Evolutionary conservation across 1,284 basidiomycete species (phyloP), one percentile per base, ranked within the genome.

Genomic region (Melampsora americana): DNA sequence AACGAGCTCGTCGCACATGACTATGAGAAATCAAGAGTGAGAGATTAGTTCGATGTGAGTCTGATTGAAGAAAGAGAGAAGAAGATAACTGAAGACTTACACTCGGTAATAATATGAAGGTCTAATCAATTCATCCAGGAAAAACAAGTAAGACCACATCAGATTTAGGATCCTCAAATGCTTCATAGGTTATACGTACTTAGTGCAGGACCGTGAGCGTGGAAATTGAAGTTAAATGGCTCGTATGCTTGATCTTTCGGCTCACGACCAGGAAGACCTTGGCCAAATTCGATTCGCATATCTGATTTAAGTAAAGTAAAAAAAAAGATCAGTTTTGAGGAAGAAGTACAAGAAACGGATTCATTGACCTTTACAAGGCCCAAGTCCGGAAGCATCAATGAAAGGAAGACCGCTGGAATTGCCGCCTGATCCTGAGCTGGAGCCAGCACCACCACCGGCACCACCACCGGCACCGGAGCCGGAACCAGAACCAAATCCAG

Each of bases 211-310:
- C 26, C 28, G 12, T 71, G 69, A 14, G 7, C 1, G 28, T 61
- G 61, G n/a, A 64, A 32, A 5, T 23, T 35, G 18, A 30, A 56
- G 1, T 71, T 1, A n/a, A 48, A 46, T 23, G 69, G 69, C 44
- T 71, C 35, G 42, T 71, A 71, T 2, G 69, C 60, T 14, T 32
- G 2, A 14, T 71, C 69, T 5, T 30, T 60, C 12, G n/a, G 2
- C 32, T 71, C 42, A 16, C 69, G 69, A 30, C 69, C 69, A 7
- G 20, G 20, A 44, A 71, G 64, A 9, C 60, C 60, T 61, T 20
- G n/a, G 26, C 69, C 69, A 26, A 71, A 71, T 60, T 71, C 59
- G 60, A 71, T 61, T 48, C 60, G 39, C 39, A 64, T 48, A 50
- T 71, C 69, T 71, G 60, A 9, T 4, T 35, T 3, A 35, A 35